Evolutionary conservation across 2,329 filamentous ascomycete genomes (phyloP).

Genomic region (Decorospora gaudefroyi): DNA sequence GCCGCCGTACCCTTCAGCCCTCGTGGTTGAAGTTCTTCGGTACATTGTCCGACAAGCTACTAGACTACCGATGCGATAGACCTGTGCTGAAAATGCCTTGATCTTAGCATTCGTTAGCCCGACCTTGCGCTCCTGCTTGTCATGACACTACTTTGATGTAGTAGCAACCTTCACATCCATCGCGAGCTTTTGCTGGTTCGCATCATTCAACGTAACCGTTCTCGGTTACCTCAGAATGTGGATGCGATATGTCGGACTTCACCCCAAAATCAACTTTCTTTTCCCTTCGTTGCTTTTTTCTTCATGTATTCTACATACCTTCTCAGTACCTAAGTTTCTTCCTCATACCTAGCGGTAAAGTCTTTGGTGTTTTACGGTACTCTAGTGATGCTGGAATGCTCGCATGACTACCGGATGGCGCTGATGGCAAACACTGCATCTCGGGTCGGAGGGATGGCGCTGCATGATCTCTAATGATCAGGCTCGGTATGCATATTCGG

Average conservation of each 20-base stretch:
- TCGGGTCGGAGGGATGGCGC: constrained; percentile 2
- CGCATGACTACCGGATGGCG: constrained; percentile 14
- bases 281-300: not conserved
- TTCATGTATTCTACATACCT: constrained; percentile 3
- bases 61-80: constrained; percentile 1
- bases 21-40: constrained; percentile 15
- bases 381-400: constrained; percentile 33
- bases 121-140: no score
- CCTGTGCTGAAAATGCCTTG: constrained; percentile 40
- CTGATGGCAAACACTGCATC: constrained; percentile 2
- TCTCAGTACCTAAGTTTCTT: constrained; percentile 11
- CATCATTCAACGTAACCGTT: not conserved
- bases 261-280: not conserved
- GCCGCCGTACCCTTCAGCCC: constrained; percentile 23
- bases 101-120: constrained; percentile 9
- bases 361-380: constrained; percentile 5
- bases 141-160: no score
- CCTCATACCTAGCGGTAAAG: constrained; percentile 11
- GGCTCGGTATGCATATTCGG: not conserved
- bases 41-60: not conserved
- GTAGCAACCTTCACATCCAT: no score
- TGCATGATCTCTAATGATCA: constrained; percentile 6
- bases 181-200: not conserved
- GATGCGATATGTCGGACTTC: not conserved
- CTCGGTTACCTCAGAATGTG: not conserved